Evolutionary conservation across 345 rosid genomes (phyloP).

Genomic region (Lumnitzera racemosa): DNA sequence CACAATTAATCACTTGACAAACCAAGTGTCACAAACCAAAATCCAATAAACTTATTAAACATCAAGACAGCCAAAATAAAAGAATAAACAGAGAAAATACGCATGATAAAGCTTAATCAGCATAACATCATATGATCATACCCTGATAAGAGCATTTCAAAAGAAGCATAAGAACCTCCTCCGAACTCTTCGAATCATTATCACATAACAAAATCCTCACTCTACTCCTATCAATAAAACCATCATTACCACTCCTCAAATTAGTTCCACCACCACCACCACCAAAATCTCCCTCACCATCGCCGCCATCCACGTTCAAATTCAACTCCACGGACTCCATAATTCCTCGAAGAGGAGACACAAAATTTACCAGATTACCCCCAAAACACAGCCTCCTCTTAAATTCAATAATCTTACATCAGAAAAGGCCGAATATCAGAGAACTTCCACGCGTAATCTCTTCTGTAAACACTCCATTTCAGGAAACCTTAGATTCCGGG

Average conservation of each 20-base stretch:
- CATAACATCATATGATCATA: constrained; percentile 15
- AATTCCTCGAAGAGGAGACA: constrained; percentile 9
- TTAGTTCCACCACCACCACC: constrained; percentile 12
- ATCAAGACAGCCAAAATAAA: background rate
- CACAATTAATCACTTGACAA: background rate
- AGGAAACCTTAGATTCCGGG: background rate
- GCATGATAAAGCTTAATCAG: background rate
- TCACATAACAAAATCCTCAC: constrained; percentile 97
- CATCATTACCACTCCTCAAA: constrained; percentile 53
- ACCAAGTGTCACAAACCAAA: background rate
- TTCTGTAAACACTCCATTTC: background rate
- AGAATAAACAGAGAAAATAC: background rate
- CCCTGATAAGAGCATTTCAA: constrained; percentile 92
- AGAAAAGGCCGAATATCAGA: constrained; percentile 18
- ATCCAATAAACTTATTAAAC: background rate
- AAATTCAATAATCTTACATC: constrained; percentile 4
- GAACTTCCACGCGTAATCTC: constrained; percentile 27
- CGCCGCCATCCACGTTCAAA: constrained; percentile 24
- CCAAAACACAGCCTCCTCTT: background rate
- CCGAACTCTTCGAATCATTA: constrained; percentile 62
- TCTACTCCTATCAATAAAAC: constrained; percentile 90
- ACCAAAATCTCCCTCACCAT: constrained; percentile 12
- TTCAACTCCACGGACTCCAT: constrained; percentile 50
- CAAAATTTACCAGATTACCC: background rate
- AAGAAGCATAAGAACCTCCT: constrained; percentile 73